Percentiles rank a stretch among this genome's conserved stretches.
Conservation (phyloP, 2,329 filamentous ascomycete genomes). For the Whalleya microplaca region DNA sequence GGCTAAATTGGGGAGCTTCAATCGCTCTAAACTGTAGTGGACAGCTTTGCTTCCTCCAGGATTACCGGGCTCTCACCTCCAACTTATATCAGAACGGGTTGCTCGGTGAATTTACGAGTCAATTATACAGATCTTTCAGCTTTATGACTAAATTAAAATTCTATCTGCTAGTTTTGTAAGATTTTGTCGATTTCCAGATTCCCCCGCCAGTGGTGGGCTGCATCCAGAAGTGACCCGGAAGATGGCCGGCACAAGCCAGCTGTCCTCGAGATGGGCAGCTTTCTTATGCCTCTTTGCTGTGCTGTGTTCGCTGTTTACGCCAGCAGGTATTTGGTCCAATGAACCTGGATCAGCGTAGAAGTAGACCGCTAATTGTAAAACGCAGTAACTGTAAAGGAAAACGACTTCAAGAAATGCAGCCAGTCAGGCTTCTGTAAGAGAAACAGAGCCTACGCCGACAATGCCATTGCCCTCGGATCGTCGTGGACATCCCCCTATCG, state of each 20-base stretch:
- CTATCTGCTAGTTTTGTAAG: slow-evolving; percentile 27
- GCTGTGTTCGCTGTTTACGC: slow-evolving; percentile 63
- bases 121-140: slow-evolving; percentile 9
- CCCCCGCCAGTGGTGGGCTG: slow-evolving; percentile 37
- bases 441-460: slow-evolving; percentile 87
- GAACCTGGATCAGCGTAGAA: neutral
- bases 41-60: slow-evolving; percentile 19
- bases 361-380: slow-evolving; percentile 7
- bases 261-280: slow-evolving; percentile 67
- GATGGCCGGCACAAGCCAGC: slow-evolving; percentile 56
- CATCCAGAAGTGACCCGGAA: slow-evolving; percentile 37
- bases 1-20: slow-evolving; percentile 15
- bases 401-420: slow-evolving; percentile 95
- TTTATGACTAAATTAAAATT: slow-evolving; percentile 11
- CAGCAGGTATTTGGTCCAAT: slow-evolving; percentile 59
- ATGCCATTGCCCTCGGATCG: slow-evolving; percentile 64
- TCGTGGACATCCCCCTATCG: slow-evolving; percentile 82
- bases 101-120: slow-evolving; percentile 12
- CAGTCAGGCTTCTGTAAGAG: slow-evolving; percentile 98
- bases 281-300: slow-evolving; percentile 62
- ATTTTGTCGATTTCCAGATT: slow-evolving; percentile 35
- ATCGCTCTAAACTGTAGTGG: slow-evolving; percentile 10
- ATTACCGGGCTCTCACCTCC: slow-evolving; percentile 2
- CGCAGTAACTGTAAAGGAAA: slow-evolving; percentile 83
- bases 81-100: slow-evolving; percentile 9